Conservation (phyloP, 208 protist species). For the Balamuthia mandrillaris region DNA sequence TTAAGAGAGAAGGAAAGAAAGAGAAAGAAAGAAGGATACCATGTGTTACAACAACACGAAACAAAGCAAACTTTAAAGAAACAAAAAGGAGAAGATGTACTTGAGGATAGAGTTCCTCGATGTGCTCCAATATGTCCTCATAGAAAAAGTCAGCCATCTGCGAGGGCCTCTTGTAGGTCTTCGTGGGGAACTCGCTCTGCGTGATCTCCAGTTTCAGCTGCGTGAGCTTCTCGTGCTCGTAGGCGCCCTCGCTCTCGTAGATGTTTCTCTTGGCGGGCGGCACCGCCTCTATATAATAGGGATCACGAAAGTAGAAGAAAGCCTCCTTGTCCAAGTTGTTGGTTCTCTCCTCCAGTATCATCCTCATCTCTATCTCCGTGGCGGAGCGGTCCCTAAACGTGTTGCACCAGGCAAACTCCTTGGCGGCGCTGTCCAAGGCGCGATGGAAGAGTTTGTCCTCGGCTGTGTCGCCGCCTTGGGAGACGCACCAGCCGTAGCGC, state of each 20-base stretch:
- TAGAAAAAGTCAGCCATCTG: constrained; percentile 30
- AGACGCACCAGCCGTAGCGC: constrained; percentile 19
- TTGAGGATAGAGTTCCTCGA: constrained; percentile 2
- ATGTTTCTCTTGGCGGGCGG: background rate
- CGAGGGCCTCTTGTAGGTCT: constrained; percentile 20
- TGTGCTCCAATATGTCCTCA: background rate
- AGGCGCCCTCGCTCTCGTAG: constrained; percentile 45
- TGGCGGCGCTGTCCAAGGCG: constrained; percentile 40
- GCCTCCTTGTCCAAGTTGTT: background rate
- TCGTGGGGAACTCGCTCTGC: background rate
- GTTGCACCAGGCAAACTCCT: constrained; percentile 53
- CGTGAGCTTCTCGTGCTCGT: constrained; percentile 36
- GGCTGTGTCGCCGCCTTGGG: background rate
- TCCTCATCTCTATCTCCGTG: constrained; percentile 51
- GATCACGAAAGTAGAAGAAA: constrained; percentile 59
- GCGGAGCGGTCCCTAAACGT: constrained; percentile 36
- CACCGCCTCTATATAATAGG: constrained; percentile 53
- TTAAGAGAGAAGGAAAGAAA: too few relatives aligned
- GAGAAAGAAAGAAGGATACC: too few relatives aligned
- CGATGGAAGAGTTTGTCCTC: constrained; percentile 12
- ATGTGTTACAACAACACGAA: background rate
- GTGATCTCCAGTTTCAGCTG: constrained; percentile 43
- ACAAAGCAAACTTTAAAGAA: background rate
- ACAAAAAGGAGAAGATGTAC: background rate
- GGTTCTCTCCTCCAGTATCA: constrained; percentile 11